Base-by-base conservation (phyloP, 768 basidiomycete species). In the Phylloporus sp. region DNA sequence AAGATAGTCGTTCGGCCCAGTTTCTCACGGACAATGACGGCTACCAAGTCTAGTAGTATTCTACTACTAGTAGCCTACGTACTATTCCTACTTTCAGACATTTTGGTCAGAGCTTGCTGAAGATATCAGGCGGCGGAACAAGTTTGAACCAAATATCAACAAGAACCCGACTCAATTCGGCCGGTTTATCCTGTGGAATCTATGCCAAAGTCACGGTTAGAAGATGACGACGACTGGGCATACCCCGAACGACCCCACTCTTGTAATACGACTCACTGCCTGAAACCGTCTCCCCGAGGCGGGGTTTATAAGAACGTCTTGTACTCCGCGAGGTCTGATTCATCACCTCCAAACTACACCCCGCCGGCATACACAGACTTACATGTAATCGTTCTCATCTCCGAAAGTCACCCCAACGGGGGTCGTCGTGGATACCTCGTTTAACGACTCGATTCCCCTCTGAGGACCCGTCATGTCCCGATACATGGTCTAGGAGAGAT, bases 321-420 rank as follows among this genome's bases (percentile, higher is more conserved):
- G 68, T 2, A 67, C 52, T 3, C 24, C 8, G 5, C 63, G 58
- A 28, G 69, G 66, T 34, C 68, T 17, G 3, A 18, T 11, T 5
- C 38, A 22, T 49, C 22, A 49, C 3, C 15, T 47, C 28, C 5
- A 7, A 15, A 11, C 26, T 4, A 4, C 14, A 6, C 2, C 6
- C 22, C 9, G 13, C 32, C 17, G 6, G 10, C 24, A 7, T 11
- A 44, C 5, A 4, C 2, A 14, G 13, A 47, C 77, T 27, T 38
- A 80, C 82, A 84, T 69, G 53, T 74, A 76, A 53, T 84, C 80
- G 18, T 72, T 66, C 22, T 70, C 62, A 14, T 58, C 63, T 9
- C 79, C 82, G 27, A 82, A 68, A 29, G 80, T 65, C 18, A 83
- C 62, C 53, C 81, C 80, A 1, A 82, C 64, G 0, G 79, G 79